These are phyloP conservation scores for Epichloe aotearoae DNA, from an alignment of 2,329 filamentous ascomycete species.

Conservation along the genomic window DNA sequence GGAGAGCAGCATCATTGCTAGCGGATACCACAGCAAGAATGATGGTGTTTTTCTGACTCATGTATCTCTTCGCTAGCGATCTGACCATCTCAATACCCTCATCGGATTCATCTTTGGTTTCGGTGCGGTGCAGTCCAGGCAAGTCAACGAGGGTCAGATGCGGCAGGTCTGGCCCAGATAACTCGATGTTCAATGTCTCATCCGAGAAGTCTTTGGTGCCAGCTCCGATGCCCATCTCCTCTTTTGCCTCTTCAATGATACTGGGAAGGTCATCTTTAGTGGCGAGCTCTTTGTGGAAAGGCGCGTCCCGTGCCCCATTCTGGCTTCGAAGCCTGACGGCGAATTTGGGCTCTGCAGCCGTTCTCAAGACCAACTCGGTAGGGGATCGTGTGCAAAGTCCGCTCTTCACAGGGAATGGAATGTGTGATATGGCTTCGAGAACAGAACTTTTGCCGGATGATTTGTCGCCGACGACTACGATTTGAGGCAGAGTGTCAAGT, in stretches of 20 bases:
- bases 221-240: conserved; percentile 31
- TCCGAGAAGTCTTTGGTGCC: conserved; percentile 25
- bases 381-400: conserved; percentile 47
- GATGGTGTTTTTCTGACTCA: conserved; percentile 43
- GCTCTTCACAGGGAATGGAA: conserved; percentile 44
- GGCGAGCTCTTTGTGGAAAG: conserved; percentile 22
- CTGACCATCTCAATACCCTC: conserved; percentile 20
- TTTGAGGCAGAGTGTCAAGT: conserved; percentile 35
- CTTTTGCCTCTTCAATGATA: conserved; percentile 38
- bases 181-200: conserved; percentile 32
- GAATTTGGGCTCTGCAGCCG: conserved; percentile 21
- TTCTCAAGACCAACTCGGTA: conserved; percentile 43
- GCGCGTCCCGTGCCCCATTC: conserved; percentile 9
- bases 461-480: conserved; percentile 47
- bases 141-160: conserved; percentile 42
- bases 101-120: conserved; percentile 18
- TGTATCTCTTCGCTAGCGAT: conserved; percentile 36
- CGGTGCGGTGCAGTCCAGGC: conserved; percentile 29
- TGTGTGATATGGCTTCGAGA: conserved; percentile 47
- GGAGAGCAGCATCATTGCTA: conserved; percentile 34
- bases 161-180: conserved; percentile 28
- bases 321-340: conserved; percentile 30
- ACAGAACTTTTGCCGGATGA: conserved; percentile 52
- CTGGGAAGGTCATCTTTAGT: conserved; percentile 26
- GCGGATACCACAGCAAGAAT: conserved; percentile 42